Base-by-base conservation (phyloP, 257 asterid genomes). In the Lycium barbarum region DNA sequence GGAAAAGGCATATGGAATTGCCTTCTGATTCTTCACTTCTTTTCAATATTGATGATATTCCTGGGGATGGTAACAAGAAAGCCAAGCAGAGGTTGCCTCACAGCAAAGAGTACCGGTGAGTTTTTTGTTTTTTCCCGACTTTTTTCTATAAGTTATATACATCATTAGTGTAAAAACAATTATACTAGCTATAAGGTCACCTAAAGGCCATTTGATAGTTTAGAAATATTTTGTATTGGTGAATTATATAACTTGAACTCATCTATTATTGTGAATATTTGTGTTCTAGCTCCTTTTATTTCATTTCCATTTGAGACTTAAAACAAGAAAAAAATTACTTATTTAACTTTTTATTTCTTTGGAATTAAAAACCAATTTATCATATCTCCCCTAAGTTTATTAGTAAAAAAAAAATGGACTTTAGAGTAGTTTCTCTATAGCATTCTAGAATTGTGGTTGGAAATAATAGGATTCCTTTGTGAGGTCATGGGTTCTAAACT, bases 101-200 rank as follows among this genome's bases (percentile, higher is more conserved):
- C 84, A 93, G 93, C 94, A 93, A 93, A 85, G 91, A 93, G 33
- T 92, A 88, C 91, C 89, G 95, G 97, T 93, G 51, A 90, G 94
- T 88, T 17, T 59, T 1, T 13, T 9, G 36, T 36, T 7, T 7
- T 65, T 11, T 2, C 33, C 33, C 33, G 33, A 26, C 33, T 26
- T 26, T 26, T 26, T 26, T 26, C 33, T 26, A 26, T 26, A 26
- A 26, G 33, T 26, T 26, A 26, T 26, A 26, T 26, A 26, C 33
- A 26, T 26, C 33, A 26, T 26, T 26, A 26, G 33, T 26, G 33
- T 26, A 26, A 26, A 26, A 26, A 26, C 33, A 26, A 26, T 26
- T 26, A 26, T 26, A 26, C 33, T 26, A 26, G 33, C 33, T 26
- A 26, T 26, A 26, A 26, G 33, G 33, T 26, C 33, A 26, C 33